phyloP scores from a whole-genome alignment of 2,329 filamentous ascomycete genomes.

The Pestalotiopsis sp. region DNA sequence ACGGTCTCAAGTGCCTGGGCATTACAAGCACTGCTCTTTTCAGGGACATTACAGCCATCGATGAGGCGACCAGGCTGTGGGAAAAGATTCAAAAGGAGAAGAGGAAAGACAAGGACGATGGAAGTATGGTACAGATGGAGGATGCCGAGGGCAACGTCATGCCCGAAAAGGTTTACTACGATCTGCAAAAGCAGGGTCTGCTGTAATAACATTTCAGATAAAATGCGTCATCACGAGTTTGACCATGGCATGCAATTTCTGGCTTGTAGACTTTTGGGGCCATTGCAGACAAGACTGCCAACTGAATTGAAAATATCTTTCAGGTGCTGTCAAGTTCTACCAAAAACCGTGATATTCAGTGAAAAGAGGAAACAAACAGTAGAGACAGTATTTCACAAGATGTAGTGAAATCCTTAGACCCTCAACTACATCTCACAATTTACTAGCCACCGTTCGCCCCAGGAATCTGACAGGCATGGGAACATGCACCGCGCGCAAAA shows the following conservation, averaged over 20 bases:
- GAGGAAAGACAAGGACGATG: constrained; percentile 76
- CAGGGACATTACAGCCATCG: constrained; percentile 89
- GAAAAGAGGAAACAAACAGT: no score
- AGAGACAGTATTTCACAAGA: neutral
- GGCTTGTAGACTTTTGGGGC: neutral
- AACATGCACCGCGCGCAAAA: constrained; percentile 22
- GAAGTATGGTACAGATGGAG: constrained; percentile 96
- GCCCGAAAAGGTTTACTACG: constrained; percentile 97
- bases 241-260: neutral
- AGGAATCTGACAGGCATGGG: constrained; percentile 20
- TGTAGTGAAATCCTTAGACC: neutral
- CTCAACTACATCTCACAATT: neutral
- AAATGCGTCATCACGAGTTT: neutral
- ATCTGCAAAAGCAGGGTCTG: constrained; percentile 90
- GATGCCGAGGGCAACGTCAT: constrained; percentile 97
- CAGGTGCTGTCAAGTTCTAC: no score
- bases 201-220: constrained; percentile 48
- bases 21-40: constrained; percentile 91
- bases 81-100: constrained; percentile 89
- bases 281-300: no score
- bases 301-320: no score
- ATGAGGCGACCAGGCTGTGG: constrained; percentile 87
- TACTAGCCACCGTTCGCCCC: neutral
- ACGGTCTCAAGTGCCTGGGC: constrained; percentile 90
- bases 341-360: no score